Conservation (phyloP, 1,284 basidiomycete species). For the Paramarasmius palmivorus region DNA sequence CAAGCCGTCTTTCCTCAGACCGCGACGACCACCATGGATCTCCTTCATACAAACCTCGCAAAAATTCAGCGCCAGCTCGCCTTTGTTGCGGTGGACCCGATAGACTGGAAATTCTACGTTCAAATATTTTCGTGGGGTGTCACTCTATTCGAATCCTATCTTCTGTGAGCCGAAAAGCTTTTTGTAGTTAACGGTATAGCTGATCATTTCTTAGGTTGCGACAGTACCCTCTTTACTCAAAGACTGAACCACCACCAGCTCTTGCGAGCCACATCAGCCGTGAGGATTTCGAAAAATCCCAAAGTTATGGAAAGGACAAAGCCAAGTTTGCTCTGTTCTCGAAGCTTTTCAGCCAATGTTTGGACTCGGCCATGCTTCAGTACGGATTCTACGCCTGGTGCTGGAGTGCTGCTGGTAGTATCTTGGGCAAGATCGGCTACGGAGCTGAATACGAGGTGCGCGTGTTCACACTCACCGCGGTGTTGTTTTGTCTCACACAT, state of each 20-base stretch:
- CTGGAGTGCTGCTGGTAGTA: slow-evolving; percentile 64
- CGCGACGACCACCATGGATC: slow-evolving; percentile 43
- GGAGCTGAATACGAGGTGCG: slow-evolving; percentile 67
- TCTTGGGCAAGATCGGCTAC: slow-evolving; percentile 58
- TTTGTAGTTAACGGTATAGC: slow-evolving; percentile 4
- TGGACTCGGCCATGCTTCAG: slow-evolving; percentile 75
- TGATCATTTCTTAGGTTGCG: slow-evolving; percentile 52
- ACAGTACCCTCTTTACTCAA: slow-evolving; percentile 84
- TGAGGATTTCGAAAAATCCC: slow-evolving; percentile 86
- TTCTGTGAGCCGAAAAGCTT: slow-evolving; percentile 55
- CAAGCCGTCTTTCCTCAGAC: neutral
- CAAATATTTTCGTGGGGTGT: slow-evolving; percentile 77
- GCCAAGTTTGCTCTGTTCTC: slow-evolving; percentile 81
- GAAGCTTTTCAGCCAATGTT: slow-evolving; percentile 69
- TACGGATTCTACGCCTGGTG: slow-evolving; percentile 80
- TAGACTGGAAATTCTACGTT: slow-evolving; percentile 75
- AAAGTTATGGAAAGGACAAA: slow-evolving; percentile 91
- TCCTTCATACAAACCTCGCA: slow-evolving; percentile 55
- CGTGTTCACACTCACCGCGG: slow-evolving; percentile 6
- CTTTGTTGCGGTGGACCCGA: slow-evolving; percentile 56
- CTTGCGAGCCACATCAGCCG: slow-evolving; percentile 73
- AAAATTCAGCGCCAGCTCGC: slow-evolving; percentile 55
- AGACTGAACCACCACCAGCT: slow-evolving; percentile 74
- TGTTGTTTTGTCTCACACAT: slow-evolving; percentile 10
- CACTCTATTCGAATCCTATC: slow-evolving; percentile 82